These are phyloP conservation scores for Leishmania martiniquensis DNA, from an alignment of 208 protist species.

Conservation along the genomic window DNA sequence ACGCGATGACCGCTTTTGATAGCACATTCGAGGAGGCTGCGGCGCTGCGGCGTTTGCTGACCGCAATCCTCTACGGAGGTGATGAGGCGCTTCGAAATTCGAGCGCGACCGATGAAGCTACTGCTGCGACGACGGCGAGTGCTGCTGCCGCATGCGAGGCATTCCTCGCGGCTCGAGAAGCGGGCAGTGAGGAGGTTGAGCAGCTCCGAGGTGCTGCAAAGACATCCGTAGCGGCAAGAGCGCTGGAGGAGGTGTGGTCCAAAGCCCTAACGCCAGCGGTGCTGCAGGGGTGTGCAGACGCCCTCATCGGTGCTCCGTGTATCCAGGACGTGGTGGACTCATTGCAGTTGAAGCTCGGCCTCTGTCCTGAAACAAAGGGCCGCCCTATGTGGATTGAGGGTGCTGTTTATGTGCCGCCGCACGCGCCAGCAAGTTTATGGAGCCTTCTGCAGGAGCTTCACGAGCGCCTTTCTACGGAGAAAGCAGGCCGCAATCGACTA, in stretches of 20 bases:
- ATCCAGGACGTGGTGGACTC: not conserved
- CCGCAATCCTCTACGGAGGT: constrained; percentile 1
- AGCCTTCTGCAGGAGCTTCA: constrained; percentile 1
- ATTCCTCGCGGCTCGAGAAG: not conserved
- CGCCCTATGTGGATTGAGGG: not conserved
- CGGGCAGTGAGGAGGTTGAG: not conserved
- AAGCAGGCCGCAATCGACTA: not conserved
- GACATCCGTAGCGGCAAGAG: not conserved
- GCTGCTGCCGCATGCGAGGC: not conserved
- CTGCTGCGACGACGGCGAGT: not conserved
- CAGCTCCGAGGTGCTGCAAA: not conserved
- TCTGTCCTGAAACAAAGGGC: not conserved
- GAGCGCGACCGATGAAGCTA: not conserved
- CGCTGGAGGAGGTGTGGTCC: not conserved
- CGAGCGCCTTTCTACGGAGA: not conserved
- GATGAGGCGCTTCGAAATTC: not conserved
- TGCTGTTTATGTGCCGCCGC: not conserved
- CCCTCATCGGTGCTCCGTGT: not conserved
- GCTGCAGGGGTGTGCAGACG: not conserved
- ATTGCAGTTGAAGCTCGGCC: not conserved
- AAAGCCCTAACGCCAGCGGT: not conserved
- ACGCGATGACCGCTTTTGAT: not conserved
- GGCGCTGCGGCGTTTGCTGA: not conserved
- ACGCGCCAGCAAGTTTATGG: not conserved
- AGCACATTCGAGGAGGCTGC: not conserved